Base-by-base conservation (phyloP, 768 basidiomycete genomes). In the Pilatotrama ljubarskyi region DNA sequence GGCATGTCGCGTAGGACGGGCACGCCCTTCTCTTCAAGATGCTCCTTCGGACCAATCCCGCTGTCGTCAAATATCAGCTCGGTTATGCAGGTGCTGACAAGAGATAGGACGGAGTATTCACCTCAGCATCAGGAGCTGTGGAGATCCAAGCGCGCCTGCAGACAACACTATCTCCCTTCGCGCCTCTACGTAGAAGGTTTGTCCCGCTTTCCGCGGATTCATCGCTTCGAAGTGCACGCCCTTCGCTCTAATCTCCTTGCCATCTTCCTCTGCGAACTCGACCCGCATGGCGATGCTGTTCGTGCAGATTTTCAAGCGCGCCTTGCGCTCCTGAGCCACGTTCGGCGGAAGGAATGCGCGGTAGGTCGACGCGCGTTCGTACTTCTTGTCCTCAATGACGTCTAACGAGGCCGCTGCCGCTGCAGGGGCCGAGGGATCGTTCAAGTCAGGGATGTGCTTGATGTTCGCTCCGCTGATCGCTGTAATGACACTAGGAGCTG, bases 51-150 rank as follows among this genome's bases (percentile, higher is more conserved):
- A 11, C 72, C 72, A 40, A 73, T 67, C 18, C 72, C 72, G 49
- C 63, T 64, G 50, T 14, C 10, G 7, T 10, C 11, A 26, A 4
- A 40, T 7, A 9, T 47, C n/a, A 29, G 20, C 22, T 15, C 20
- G 3, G n/a, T 40, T 9, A 25, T 6, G 22, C 11, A 17, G 8
- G 32, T 32, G 13, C 14, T 10, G 20, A 36, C 20, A 29, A 17
- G 18, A 9, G 9, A 20, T n/a, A 32, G 5, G 10, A 44, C 3
- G 9, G 7, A 20, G 22, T 25, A 24, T 59, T 6, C 18, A 66
- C 65, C 67, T 68, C 10, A 78, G 68, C 63, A 78, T 69, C 8
- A 80, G 71, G 11, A 81, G 57, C 54, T 79, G 77, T 7, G 79
- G 73, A 2, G 76, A 67, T 5, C 61, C 55, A 18, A 69, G 43